A percentile compares a stretch with the other conserved stretches of the same genome.
phyloP scores from a whole-genome alignment of 75 land plant species.

The Chamaecyparis obtusa region DNA sequence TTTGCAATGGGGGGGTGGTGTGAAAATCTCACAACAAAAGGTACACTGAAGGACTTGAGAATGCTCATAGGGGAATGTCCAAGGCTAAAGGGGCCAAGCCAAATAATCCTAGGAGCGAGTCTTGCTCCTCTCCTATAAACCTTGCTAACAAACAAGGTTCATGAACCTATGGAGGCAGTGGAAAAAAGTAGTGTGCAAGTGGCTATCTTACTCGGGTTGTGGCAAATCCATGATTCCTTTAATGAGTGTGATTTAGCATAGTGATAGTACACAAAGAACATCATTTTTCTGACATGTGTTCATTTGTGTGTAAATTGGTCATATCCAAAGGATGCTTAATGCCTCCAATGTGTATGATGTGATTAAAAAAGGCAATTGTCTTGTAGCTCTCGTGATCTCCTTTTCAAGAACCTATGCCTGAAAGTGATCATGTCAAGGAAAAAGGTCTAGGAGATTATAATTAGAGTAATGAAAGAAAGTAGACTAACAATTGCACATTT shows the following conservation, averaged over 20 bases:
- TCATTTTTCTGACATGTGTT: not conserved
- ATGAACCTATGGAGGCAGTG: not conserved
- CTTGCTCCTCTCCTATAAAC: not conserved
- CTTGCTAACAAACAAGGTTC: not conserved
- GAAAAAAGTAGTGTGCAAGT: not conserved
- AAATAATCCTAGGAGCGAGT: not conserved
- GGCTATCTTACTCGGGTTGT: not conserved
- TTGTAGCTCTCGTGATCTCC: not conserved
- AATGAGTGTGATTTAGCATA: not conserved
- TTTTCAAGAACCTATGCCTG: not conserved
- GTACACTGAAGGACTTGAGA: not conserved
- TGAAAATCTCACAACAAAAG: too few species aligned
- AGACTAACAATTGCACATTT: not conserved
- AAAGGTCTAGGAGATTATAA: not conserved
- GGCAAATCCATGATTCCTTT: not conserved
- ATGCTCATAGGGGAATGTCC: not conserved
- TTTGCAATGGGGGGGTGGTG: too few species aligned
- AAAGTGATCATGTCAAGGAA: not conserved
- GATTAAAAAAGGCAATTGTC: not conserved
- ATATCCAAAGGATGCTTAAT: not conserved
- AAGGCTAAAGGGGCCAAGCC: not conserved
- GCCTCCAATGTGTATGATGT: not conserved
- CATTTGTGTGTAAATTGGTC: not conserved
- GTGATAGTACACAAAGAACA: not conserved
- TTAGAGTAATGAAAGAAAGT: not conserved